phyloP scores from a whole-genome alignment of 139 green algal species.

The Haematococcus sp. region DNA sequence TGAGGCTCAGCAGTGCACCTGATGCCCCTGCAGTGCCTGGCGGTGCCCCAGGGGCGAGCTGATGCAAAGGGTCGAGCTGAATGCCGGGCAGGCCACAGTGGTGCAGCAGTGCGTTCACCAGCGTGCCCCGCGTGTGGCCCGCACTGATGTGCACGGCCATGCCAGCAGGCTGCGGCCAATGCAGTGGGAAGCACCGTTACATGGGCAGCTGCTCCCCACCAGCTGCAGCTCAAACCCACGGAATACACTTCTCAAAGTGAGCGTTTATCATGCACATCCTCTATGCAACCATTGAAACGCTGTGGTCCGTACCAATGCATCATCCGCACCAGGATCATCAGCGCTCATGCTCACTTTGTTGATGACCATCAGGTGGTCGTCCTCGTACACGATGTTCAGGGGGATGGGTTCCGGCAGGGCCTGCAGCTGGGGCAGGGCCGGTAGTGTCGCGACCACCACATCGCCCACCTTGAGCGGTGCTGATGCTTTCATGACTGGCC shows the following conservation, averaged over 20 bases:
- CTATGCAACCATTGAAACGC: too few species aligned
- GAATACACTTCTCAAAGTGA: too few species aligned
- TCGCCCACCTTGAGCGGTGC: slow-evolving; percentile 61
- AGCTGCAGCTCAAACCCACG: too few species aligned
- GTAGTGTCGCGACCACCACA: slow-evolving; percentile 30
- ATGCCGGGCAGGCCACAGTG: slow-evolving; percentile 75
- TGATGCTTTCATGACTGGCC: slow-evolving; percentile 44
- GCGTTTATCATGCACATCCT: too few species aligned
- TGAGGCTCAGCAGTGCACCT: not conserved
- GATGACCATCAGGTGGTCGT: slow-evolving; percentile 88
- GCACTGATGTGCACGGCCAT: slow-evolving; percentile 91
- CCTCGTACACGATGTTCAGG: slow-evolving; percentile 90
- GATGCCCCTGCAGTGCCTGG: too few species aligned
- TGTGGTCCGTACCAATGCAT: too few species aligned
- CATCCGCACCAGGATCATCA: too few species aligned
- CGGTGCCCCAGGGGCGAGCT: too few species aligned
- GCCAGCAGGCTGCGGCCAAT: slow-evolving; percentile 44
- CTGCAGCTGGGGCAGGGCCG: slow-evolving; percentile 25
- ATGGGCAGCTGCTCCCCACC: too few species aligned
- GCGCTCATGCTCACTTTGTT: too few species aligned
- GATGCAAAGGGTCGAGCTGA: too few species aligned
- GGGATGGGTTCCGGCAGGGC: slow-evolving; percentile 77
- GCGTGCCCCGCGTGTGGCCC: slow-evolving; percentile 80
- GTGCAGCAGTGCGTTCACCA: slow-evolving; percentile 97
- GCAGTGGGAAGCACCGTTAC: too few species aligned